Conservation (phyloP, 257 asterid species). For the Solanum arcanum region DNA sequence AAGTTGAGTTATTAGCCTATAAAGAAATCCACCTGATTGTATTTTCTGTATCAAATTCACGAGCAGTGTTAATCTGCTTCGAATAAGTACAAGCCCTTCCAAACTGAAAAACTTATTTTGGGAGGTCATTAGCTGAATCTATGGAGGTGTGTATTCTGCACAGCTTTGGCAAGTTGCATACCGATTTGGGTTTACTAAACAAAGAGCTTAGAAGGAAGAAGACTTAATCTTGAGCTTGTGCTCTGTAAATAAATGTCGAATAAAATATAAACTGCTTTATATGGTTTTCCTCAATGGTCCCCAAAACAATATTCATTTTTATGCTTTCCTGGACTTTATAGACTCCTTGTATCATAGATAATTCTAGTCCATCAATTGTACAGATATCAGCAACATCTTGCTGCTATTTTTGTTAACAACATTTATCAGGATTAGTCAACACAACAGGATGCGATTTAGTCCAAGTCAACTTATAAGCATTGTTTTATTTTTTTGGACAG, state of each 20-base stretch:
- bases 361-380: not conserved
- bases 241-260: not conserved
- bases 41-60: not conserved
- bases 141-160: not conserved
- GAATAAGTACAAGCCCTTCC: not conserved
- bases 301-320: not conserved
- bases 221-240: not conserved
- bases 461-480: not conserved
- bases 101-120: not conserved
- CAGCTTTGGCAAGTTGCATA: not conserved
- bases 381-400: not conserved
- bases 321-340: not conserved
- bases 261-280: not conserved
- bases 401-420: not conserved
- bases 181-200: not conserved
- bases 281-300: not conserved
- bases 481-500: conserved; percentile 23
- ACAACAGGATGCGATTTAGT: not conserved
- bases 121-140: not conserved
- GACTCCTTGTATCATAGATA: not conserved
- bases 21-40: not conserved
- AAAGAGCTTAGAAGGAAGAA: not conserved
- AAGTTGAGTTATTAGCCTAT: not conserved
- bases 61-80: not conserved
- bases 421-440: not conserved